phyloP scores from a whole-genome alignment of 495 filamentous ascomycete genomes.

The Tuber calosporum region DNA sequence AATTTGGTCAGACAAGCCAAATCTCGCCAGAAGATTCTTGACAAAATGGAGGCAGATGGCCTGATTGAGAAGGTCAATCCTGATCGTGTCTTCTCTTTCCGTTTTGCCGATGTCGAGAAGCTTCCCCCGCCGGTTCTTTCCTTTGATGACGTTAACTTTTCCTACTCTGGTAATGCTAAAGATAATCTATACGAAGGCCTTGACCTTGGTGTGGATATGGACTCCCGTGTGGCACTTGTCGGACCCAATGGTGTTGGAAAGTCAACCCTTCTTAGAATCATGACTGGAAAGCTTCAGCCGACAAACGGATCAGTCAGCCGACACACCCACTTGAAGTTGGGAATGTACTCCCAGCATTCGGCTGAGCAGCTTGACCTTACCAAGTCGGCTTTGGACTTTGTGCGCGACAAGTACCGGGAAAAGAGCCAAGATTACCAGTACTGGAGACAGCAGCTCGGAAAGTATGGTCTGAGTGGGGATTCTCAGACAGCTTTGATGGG shows the following conservation, averaged over 20 bases:
- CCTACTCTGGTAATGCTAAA: conserved; percentile 79
- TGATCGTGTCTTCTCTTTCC: conserved; percentile 93
- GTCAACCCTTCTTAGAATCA: conserved; percentile 93
- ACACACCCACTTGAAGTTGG: conserved; percentile 97
- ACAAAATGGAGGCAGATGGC: conserved; percentile 99
- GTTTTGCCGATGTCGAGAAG: conserved; percentile 97
- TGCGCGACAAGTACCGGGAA: conserved; percentile 83
- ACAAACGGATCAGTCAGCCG: conserved; percentile 72
- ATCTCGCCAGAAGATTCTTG: conserved; percentile 97
- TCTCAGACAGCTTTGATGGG: conserved; percentile 95
- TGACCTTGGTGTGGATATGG: conserved; percentile 99
- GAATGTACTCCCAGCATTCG: conserved; percentile 95
- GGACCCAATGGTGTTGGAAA: conserved; percentile 99
- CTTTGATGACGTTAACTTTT: conserved; percentile 95
- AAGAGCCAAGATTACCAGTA: conserved; percentile 97
- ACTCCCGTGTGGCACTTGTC: conserved; percentile 92
- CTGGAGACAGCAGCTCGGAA: conserved; percentile 94
- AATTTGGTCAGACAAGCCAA: conserved; percentile 98
- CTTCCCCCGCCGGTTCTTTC: conserved; percentile 92
- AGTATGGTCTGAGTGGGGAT: conserved; percentile 85
- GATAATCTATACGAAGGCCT: conserved; percentile 95
- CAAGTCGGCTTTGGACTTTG: conserved; percentile 96
- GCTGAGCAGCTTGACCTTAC: conserved; percentile 96
- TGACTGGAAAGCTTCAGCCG: conserved; percentile 91
- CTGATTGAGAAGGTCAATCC: conserved; percentile 83